phyloP scores from a whole-genome alignment of 2,329 filamentous ascomycete genomes.

The Penicillium sp. region DNA sequence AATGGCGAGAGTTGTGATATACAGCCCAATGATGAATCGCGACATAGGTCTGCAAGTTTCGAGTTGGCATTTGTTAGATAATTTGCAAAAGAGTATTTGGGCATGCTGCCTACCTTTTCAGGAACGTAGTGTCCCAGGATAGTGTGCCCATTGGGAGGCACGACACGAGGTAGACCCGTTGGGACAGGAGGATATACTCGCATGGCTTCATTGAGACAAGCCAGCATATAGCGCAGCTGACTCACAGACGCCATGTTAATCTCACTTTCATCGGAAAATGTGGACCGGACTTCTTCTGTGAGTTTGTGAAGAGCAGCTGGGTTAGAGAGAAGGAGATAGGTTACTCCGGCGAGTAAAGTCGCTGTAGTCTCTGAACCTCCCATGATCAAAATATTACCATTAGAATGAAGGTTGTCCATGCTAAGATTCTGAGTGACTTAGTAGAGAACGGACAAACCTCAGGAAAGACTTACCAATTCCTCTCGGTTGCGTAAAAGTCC shows the following conservation, averaged over 20 bases:
- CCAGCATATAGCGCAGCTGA: slow-evolving; percentile 2
- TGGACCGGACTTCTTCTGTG: slow-evolving; percentile 37
- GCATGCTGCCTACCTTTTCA: slow-evolving; percentile 4
- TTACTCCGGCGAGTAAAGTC: slow-evolving; percentile 39
- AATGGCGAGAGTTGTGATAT: slow-evolving; percentile 29
- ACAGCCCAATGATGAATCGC: slow-evolving; percentile 42
- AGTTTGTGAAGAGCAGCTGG: slow-evolving; percentile 30
- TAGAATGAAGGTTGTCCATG: slow-evolving; percentile 1
- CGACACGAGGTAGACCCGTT: slow-evolving; percentile 16
- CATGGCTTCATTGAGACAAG: slow-evolving; percentile 6
- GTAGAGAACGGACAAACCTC: background rate
- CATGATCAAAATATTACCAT: slow-evolving; percentile 4
- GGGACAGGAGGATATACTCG: slow-evolving; percentile 11
- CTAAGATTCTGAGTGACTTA: slow-evolving; percentile 9
- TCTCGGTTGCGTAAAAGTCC: slow-evolving; percentile 1
- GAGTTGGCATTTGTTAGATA: too few relatives aligned
- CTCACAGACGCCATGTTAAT: slow-evolving; percentile 34
- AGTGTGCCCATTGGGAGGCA: slow-evolving; percentile 5
- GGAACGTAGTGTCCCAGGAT: slow-evolving; percentile 14
- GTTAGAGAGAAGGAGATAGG: slow-evolving; percentile 38
- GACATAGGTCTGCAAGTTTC: slow-evolving; percentile 42
- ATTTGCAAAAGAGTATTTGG: background rate
- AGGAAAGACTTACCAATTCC: background rate
- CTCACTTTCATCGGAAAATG: slow-evolving; percentile 34
- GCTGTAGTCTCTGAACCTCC: slow-evolving; percentile 42